Base-by-base conservation (phyloP, 2,329 filamentous ascomycete genomes). In the Didymellaceae sp. region DNA sequence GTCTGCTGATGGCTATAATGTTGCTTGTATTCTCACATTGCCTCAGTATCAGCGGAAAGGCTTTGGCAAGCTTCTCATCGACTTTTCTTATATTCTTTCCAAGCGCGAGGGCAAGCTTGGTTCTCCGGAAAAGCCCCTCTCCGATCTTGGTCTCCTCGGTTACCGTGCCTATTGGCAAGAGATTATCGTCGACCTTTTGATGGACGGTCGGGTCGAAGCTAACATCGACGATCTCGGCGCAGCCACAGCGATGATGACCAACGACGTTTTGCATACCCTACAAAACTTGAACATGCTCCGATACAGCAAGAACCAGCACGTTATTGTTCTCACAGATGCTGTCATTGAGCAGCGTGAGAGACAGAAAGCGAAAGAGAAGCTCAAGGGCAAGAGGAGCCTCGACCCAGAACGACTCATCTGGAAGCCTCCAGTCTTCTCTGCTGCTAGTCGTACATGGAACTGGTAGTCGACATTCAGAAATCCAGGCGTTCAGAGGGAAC, bases 141-240 rank as follows among this genome's bases (percentile, higher is more conserved):
- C 90, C 26, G 94, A 99, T 81, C 74, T 99, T 48, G 94, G 94
- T 58, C 80, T 99, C 14, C 79, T 99, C 21, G 92, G 93, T 63
- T 99, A 99, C 74, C 86, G 94, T 40, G 93, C 96, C 58, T 99
- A 96, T 75, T 99, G 94, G 94, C 91, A 92, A 22, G 94, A 99
- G 72, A 91, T 91, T 39, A 90, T 99, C 26, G 82, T 97, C 4
- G 92, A 97, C 52, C 72, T 96, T 11, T 80, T 99, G n/a, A 77
- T 95, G 37, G 87, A 77, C 25, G 72, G 72, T 2, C 84, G 86
- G 7, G 85, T 87, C 10, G 87, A 86, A 66, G 87, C 90, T 45
- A 96, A 89, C 48, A 92, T 97, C 45, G 92, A 97, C 65, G 85
- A 89, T 40, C 84, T 99, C 43, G 92, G 91, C 0, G 80, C 83